Conservation (phyloP, 2,329 filamentous ascomycete species). For the Periglandula ipomoeae region DNA sequence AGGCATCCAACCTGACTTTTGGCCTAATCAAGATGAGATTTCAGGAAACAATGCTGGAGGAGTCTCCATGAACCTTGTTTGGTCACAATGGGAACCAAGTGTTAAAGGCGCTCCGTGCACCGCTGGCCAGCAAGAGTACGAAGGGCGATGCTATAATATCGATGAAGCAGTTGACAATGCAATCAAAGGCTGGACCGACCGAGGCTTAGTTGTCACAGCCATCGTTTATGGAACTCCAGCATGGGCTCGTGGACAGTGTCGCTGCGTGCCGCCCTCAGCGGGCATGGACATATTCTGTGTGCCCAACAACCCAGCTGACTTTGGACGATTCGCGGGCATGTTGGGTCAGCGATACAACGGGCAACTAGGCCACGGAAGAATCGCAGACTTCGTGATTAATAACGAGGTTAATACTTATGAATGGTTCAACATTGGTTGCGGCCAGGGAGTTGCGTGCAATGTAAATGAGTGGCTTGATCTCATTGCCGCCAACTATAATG, state of each 20-base stretch:
- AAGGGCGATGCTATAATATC: slow-evolving; percentile 3
- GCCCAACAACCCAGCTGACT: too few species aligned
- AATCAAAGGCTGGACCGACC: too few species aligned
- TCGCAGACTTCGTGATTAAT: slow-evolving; percentile 3
- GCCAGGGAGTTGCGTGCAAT: background rate
- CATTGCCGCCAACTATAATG: background rate
- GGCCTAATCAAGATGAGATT: background rate
- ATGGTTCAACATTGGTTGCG: slow-evolving; percentile 4
- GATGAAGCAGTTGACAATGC: too few species aligned
- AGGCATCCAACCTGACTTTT: too few species aligned
- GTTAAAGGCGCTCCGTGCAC: background rate
- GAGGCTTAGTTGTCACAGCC: too few species aligned
- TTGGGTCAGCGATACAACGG: slow-evolving; percentile 1
- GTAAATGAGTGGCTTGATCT: background rate
- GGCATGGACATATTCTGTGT: too few species aligned
- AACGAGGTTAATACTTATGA: slow-evolving; percentile 2
- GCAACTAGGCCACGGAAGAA: background rate
- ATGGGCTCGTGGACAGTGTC: too few species aligned
- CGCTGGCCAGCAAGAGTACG: background rate
- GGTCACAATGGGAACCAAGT: background rate
- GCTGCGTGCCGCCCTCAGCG: too few species aligned
- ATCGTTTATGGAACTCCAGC: too few species aligned
- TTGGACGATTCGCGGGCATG: too few species aligned
- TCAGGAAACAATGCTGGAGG: background rate
- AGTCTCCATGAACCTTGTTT: slow-evolving; percentile 2